phyloP scores from a whole-genome alignment of 2,329 filamentous ascomycete genomes.

The Pyricularia sp. region DNA sequence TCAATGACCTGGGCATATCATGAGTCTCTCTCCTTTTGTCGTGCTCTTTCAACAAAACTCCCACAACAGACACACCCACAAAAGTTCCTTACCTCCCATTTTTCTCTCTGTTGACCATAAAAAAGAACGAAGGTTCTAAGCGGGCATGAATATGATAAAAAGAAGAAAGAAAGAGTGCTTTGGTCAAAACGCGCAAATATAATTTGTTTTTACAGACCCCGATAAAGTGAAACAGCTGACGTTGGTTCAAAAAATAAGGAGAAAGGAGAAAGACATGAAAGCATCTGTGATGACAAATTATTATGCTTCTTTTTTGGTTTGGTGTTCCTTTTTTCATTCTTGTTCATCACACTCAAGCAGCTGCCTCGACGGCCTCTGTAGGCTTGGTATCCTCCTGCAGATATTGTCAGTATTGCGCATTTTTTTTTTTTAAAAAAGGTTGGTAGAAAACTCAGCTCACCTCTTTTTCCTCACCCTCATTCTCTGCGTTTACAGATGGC shows the following conservation, averaged over 20 bases:
- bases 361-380: constrained; percentile 20
- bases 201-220: constrained; percentile 10
- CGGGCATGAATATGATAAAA: neutral
- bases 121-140: neutral
- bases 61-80: neutral
- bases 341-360: constrained; percentile 15
- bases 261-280: constrained; percentile 10
- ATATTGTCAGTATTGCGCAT: neutral
- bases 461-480: constrained; percentile 26
- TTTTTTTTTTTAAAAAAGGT: neutral
- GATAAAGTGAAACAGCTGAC: neutral
- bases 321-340: constrained; percentile 19
- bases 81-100: neutral
- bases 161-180: neutral
- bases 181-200: neutral
- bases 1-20: neutral
- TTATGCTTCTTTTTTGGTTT: constrained; percentile 15
- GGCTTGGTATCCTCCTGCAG: constrained; percentile 16
- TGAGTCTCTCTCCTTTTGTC: neutral
- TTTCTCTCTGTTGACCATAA: neutral
- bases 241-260: constrained; percentile 6
- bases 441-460: neutral
- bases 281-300: constrained; percentile 11
- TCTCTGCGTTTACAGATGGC: constrained; percentile 22
- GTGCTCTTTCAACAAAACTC: neutral